A percentile compares a stretch with the other conserved stretches of the same genome.
Conservation (phyloP, 2,329 filamentous ascomycete genomes). For the Pseudogymnoascus sp. region DNA sequence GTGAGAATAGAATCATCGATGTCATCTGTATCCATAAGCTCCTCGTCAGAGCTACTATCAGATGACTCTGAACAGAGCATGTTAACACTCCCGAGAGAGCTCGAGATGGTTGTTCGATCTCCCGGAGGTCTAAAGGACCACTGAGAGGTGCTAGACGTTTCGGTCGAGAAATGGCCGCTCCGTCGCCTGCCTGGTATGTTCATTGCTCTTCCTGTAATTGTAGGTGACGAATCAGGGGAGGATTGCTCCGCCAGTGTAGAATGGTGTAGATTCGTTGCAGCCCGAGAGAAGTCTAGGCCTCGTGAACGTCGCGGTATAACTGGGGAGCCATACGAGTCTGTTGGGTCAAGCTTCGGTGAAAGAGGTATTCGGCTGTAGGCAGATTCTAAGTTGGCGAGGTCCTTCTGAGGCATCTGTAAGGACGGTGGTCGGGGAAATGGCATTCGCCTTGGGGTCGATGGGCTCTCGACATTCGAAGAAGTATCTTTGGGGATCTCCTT, state of each 20-base stretch:
- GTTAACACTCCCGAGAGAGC: constrained; percentile 45
- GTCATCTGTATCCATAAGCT: constrained; percentile 63
- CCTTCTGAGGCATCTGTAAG: constrained; percentile 57
- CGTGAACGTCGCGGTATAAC: constrained; percentile 83
- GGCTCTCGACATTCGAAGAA: constrained; percentile 31
- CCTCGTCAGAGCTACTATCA: constrained; percentile 61
- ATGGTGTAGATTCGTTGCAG: constrained; percentile 89
- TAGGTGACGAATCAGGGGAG: constrained; percentile 85
- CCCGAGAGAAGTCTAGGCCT: constrained; percentile 86
- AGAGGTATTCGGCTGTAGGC: constrained; percentile 56
- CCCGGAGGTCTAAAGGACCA: constrained; percentile 64
- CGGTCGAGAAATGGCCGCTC: constrained; percentile 38
- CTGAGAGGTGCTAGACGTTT: constrained; percentile 40
- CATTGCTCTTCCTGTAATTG: constrained; percentile 62
- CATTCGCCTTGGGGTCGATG: constrained; percentile 66
- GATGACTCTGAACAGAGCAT: constrained; percentile 75
- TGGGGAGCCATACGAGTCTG: constrained; percentile 78
- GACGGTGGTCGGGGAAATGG: constrained; percentile 58
- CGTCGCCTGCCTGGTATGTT: constrained; percentile 49
- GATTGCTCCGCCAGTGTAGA: constrained; percentile 84
- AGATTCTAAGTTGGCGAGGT: constrained; percentile 34
- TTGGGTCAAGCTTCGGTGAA: constrained; percentile 78
- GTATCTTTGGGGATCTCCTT: constrained; percentile 2
- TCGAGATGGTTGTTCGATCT: constrained; percentile 66
- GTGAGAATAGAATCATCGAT: constrained; percentile 71